Evolutionary conservation across 1,284 basidiomycete genomes (phyloP).

Genomic region (Sporisorium iseilematis-ciliati): DNA sequence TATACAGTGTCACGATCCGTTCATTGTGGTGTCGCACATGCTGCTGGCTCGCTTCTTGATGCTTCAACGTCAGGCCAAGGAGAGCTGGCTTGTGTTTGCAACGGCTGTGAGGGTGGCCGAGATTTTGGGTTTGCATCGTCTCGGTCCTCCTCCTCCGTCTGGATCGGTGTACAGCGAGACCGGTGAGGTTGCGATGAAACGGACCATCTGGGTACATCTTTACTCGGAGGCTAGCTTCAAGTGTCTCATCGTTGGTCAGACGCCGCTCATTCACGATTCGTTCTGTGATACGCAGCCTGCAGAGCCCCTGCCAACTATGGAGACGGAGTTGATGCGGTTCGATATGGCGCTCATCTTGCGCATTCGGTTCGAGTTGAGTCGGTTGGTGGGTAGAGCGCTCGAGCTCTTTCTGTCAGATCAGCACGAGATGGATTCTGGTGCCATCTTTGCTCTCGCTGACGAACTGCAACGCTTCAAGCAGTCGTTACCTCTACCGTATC

Average conservation of each 20-base stretch:
- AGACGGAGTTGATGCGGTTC: background rate
- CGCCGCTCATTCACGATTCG: constrained; percentile 24
- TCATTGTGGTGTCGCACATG: constrained; percentile 20
- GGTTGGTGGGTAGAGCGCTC: constrained; percentile 14
- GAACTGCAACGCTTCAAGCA: constrained; percentile 10
- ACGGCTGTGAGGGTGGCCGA: constrained; percentile 18
- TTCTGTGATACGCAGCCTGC: constrained; percentile 20
- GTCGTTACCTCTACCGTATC: constrained; percentile 5
- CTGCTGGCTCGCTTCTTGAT: constrained; percentile 19
- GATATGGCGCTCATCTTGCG: constrained; percentile 8
- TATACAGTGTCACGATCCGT: constrained; percentile 23
- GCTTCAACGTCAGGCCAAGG: constrained; percentile 30
- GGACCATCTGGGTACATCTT: constrained; percentile 22
- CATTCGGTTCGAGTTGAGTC: constrained; percentile 15
- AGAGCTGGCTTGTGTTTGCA: constrained; percentile 26
- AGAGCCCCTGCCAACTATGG: background rate
- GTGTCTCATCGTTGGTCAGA: constrained; percentile 25
- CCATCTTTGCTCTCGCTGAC: constrained; percentile 9
- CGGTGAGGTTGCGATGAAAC: constrained; percentile 6
- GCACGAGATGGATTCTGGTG: constrained; percentile 14
- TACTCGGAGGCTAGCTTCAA: constrained; percentile 20
- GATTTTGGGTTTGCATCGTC: constrained; percentile 24
- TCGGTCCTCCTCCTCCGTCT: constrained; percentile 5
- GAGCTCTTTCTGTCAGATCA: constrained; percentile 19
- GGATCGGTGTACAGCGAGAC: background rate